Conservation (phyloP, 495 filamentous ascomycete species). For the Evernia prunastri region DNA sequence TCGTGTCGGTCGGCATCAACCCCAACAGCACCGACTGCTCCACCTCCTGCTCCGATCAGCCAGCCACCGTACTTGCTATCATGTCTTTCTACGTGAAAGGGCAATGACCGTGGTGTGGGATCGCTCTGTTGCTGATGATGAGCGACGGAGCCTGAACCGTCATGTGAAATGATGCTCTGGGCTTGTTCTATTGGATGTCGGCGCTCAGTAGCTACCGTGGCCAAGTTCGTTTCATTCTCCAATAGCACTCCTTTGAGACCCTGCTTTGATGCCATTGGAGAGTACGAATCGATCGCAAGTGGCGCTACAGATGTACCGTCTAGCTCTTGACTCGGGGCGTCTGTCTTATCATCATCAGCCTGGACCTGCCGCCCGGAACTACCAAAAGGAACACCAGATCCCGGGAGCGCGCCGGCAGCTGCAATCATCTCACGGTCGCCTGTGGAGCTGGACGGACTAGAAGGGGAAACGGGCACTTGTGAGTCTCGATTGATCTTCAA, state of each 20-base stretch:
- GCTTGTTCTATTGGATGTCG: not conserved
- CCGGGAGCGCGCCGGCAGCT: conserved; percentile 47
- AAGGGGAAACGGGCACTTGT: conserved; percentile 67
- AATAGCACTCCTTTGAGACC: not conserved
- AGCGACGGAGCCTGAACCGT: not conserved
- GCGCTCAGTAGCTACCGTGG: not conserved
- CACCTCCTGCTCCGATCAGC: conserved; percentile 29
- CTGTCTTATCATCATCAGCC: conserved; percentile 16
- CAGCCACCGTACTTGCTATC: conserved; percentile 42
- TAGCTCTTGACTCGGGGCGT: conserved; percentile 3
- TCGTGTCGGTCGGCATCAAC: conserved; percentile 13
- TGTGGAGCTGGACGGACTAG: conserved; percentile 62
- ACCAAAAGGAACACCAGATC: conserved; percentile 35
- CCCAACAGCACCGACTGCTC: conserved; percentile 11
- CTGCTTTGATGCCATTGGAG: conserved; percentile 8
- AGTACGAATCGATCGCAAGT: conserved; percentile 4
- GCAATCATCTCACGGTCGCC: conserved; percentile 56
- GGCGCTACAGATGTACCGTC: conserved; percentile 1
- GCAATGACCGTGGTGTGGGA: conserved; percentile 6
- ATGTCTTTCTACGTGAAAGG: conserved; percentile 31
- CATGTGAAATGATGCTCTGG: not conserved
- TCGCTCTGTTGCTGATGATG: not conserved
- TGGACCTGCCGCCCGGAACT: conserved; percentile 19
- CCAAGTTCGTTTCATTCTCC: not conserved
- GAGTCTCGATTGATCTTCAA: conserved; percentile 72